Percentiles rank a stretch among this genome's conserved stretches.
phyloP scores from a whole-genome alignment of 208 protist species.

The Acanthamoeba castellanii region DNA sequence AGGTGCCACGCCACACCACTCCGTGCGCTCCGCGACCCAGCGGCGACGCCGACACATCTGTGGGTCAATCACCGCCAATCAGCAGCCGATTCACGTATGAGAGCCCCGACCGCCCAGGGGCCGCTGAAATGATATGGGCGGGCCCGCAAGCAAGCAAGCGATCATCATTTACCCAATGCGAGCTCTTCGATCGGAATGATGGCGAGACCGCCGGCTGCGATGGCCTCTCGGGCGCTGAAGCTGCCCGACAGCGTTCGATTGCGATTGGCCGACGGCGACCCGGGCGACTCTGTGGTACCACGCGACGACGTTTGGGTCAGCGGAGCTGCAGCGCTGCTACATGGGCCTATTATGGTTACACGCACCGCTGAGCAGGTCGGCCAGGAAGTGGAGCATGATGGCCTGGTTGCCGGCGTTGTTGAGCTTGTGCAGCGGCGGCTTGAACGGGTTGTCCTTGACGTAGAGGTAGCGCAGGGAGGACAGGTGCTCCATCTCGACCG shows the following conservation, averaged over 20 bases:
- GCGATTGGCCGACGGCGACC: not conserved
- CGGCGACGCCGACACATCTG: slow-evolving; percentile 1
- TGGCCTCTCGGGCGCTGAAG: not conserved
- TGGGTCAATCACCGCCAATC: not conserved
- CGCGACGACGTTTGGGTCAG: not conserved
- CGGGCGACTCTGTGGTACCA: not conserved
- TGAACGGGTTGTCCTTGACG: slow-evolving; percentile 38
- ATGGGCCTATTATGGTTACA: not conserved
- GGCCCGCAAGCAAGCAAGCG: not conserved
- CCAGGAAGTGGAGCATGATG: slow-evolving; percentile 57
- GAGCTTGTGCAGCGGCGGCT: slow-evolving; percentile 59
- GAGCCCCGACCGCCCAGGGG: not conserved
- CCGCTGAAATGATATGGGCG: too few relatives aligned
- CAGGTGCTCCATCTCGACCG: slow-evolving; percentile 11
- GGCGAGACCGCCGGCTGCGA: not conserved
- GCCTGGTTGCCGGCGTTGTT: slow-evolving; percentile 62
- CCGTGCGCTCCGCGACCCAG: not conserved
- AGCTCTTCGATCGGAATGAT: slow-evolving; percentile 31
- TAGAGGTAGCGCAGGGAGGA: slow-evolving; percentile 46
- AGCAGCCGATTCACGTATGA: not conserved
- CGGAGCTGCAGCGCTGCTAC: not conserved
- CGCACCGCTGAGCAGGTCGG: slow-evolving; percentile 28
- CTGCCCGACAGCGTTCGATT: slow-evolving; percentile 17
- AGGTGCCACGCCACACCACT: slow-evolving; percentile 23
- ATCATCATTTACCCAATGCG: not conserved